Conservation (phyloP, 352 stramenopile genomes). For the Phytophthora lateralis region DNA sequence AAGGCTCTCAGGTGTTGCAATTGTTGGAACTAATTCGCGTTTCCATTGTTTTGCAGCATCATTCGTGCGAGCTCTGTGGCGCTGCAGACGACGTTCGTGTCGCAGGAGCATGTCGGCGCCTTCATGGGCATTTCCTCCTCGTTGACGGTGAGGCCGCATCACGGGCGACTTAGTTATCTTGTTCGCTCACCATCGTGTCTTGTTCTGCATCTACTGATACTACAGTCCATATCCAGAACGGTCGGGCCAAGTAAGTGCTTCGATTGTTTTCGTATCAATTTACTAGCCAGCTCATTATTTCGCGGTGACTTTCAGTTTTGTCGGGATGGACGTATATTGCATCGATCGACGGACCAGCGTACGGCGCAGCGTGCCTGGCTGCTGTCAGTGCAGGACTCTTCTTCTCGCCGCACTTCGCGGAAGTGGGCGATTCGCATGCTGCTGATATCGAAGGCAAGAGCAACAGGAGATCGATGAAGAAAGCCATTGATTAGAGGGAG, state of each 20-base stretch:
- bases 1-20: background rate
- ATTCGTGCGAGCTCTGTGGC: slow-evolving; percentile 81
- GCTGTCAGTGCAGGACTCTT: slow-evolving; percentile 61
- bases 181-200: slow-evolving; percentile 11
- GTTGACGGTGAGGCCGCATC: slow-evolving; percentile 53
- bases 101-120: slow-evolving; percentile 67
- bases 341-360: slow-evolving; percentile 72
- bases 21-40: slow-evolving; percentile 3
- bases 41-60: slow-evolving; percentile 48
- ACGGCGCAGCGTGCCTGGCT: slow-evolving; percentile 69
- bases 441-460: slow-evolving; percentile 23
- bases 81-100: slow-evolving; percentile 73
- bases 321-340: slow-evolving; percentile 80
- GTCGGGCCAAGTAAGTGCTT: slow-evolving; percentile 64
- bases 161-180: background rate
- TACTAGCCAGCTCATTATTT: too few relatives aligned
- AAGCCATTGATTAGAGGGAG: slow-evolving; percentile 39
- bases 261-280: background rate
- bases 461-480: slow-evolving; percentile 22
- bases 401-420: slow-evolving; percentile 66
- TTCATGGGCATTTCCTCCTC: slow-evolving; percentile 86
- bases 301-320: slow-evolving; percentile 46
- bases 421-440: slow-evolving; percentile 35
- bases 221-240: slow-evolving; percentile 79
- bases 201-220: slow-evolving; percentile 9